Conservation (phyloP, 768 basidiomycete species). For the Boletus rubroflammeus region DNA sequence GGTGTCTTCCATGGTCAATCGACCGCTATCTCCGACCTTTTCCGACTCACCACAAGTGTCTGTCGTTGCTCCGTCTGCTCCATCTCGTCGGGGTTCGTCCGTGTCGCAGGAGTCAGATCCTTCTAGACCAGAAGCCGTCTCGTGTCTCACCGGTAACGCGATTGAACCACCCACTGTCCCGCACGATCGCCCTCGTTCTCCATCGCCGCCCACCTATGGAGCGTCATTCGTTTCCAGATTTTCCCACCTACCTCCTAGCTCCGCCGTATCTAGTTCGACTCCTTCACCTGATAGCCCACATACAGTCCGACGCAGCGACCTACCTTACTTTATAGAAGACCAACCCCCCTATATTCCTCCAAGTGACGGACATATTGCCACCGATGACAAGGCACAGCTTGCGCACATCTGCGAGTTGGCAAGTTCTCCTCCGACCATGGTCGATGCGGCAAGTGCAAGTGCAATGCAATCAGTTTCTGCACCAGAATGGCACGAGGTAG, state of each 20-base stretch:
- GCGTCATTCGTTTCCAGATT: constrained; percentile 22
- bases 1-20: constrained; percentile 1
- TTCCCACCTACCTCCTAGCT: constrained; percentile 1
- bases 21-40: constrained; percentile 20
- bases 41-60: constrained; percentile 11
- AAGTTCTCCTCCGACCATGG: constrained; percentile 44
- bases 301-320: constrained; percentile 3
- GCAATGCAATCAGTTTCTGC: constrained; percentile 37
- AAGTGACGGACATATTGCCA: constrained; percentile 57
- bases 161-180: constrained; percentile 2
- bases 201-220: constrained; percentile 47
- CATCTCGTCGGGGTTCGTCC: constrained; percentile 31
- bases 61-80: constrained; percentile 4
- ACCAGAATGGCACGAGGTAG: constrained; percentile 53
- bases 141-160: not conserved
- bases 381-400: constrained; percentile 59
- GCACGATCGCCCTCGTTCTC: constrained; percentile 20
- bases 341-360: constrained; percentile 30
- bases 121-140: constrained; percentile 2
- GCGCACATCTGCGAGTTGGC: constrained; percentile 50
- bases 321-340: constrained; percentile 3
- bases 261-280: constrained; percentile 5
- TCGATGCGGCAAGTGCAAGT: constrained; percentile 16
- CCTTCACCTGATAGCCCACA: constrained; percentile 12
- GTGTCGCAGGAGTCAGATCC: constrained; percentile 3